Conservation (phyloP, 2,329 filamentous ascomycete species). For the Xylariaceae sp. region DNA sequence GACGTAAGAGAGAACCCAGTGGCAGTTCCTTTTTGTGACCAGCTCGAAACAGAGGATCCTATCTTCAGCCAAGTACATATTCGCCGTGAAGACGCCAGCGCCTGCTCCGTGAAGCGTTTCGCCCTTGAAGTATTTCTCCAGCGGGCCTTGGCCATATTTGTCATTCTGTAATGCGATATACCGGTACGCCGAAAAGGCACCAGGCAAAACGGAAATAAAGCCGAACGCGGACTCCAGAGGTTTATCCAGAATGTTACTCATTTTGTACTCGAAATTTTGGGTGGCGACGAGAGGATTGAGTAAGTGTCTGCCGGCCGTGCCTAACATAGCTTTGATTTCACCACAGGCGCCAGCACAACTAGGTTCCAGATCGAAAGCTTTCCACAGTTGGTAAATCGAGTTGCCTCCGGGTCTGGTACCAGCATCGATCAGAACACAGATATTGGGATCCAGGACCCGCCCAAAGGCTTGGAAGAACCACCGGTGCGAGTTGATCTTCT, state of each 20-base stretch:
- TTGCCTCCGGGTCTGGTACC: constrained; percentile 91
- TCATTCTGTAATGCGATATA: constrained; percentile 97
- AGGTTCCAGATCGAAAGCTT: constrained; percentile 94
- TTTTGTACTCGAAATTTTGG: constrained; percentile 99
- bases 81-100: constrained; percentile 94
- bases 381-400: constrained; percentile 98
- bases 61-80: constrained; percentile 91
- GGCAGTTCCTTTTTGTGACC: constrained; percentile 93
- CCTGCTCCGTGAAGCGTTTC: constrained; percentile 95
- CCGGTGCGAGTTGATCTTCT: constrained; percentile 99
- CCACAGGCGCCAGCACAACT: constrained; percentile 97
- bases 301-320: constrained; percentile 73
- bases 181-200: constrained; percentile 89
- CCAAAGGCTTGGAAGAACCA: constrained; percentile 99
- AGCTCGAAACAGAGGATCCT: constrained; percentile 96
- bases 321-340: constrained; percentile 97
- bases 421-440: constrained; percentile 92
- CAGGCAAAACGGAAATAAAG: constrained; percentile 94
- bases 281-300: constrained; percentile 93
- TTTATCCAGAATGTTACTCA: constrained; percentile 98
- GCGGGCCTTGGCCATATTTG: constrained; percentile 85
- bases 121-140: constrained; percentile 99
- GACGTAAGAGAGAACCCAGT: constrained; percentile 97
- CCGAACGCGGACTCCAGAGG: constrained; percentile 95
- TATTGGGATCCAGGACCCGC: constrained; percentile 85